Base-by-base conservation (phyloP, 139 green algal genomes). In the Astrephomene gubernaculifera region DNA sequence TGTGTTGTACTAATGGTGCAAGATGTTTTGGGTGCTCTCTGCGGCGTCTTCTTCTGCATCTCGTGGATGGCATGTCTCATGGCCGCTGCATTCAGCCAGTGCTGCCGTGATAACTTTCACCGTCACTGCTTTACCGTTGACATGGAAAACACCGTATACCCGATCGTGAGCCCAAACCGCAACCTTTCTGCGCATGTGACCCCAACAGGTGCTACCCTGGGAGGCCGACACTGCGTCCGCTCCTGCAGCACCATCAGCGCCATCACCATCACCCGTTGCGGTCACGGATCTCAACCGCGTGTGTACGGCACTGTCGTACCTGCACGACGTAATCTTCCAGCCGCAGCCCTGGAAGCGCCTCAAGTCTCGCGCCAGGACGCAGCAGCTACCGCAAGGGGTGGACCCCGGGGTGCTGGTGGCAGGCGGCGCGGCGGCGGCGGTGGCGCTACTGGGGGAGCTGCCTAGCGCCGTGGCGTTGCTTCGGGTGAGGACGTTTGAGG, bases 171-270 rank as follows among this genome's bases (percentile, higher is more conserved):
- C 49, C 49, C 17, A 12, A 57, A 57, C 49, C 12, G 17, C 12
- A 57, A 57, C 12, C 49, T 25, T 57, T 57, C 12, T 17, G 49
- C 49, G 12, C 49, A 25, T 57, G 12, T 17, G 12, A 12, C 49
- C 17, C 49, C 17, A 17, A 17, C 70, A 78, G 70, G 33, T 78
- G 43, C 70, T 78, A 14, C 70, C 70, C n/a, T 78, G 70, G 70
- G 52, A 19, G 24, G 2, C 9, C 6, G 6, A 2, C 5, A 19
- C 22, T 31, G 35, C 35, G 4, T 21, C 49, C 1, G 52, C 35
- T 12, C 27, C 36, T 21, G 45, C 49, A 35, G 49, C 31, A 33
- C 49, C 45, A 49, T 17, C 31, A 12, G 33, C 33, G 54, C 35
- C 52, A 36, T 24, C 36, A 53, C 22, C 38, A 10, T 2, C 29